Conservation (phyloP, 202 grass and related monocot genomes). For the Carex sylvatica region DNA sequence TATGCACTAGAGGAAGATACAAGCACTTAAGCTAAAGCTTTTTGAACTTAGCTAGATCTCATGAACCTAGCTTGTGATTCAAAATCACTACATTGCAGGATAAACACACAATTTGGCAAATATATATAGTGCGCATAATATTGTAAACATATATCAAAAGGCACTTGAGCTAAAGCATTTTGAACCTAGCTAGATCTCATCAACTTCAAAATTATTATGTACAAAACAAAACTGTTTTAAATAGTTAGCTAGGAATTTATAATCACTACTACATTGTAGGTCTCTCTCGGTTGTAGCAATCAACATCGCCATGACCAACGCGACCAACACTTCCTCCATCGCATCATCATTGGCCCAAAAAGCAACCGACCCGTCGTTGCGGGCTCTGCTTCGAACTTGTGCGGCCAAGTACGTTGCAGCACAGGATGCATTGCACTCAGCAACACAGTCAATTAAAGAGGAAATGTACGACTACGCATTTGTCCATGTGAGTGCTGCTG, state of each 20-base stretch:
- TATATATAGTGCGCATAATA: too few species aligned
- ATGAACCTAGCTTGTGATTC: too few species aligned
- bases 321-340: conserved; percentile 22
- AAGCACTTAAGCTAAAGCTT: neutral
- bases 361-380: conserved; percentile 27
- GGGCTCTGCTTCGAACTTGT: conserved; percentile 47
- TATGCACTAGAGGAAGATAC: neutral
- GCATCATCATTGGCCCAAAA: conserved; percentile 38
- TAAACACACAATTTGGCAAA: too few species aligned
- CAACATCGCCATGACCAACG: conserved; percentile 44
- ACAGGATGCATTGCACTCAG: conserved; percentile 41
- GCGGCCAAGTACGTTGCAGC: conserved; percentile 53
- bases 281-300: conserved; percentile 63
- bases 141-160: too few species aligned
- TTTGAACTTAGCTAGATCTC: neutral
- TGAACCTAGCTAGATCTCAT: conserved; percentile 4
- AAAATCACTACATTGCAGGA: too few species aligned
- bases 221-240: neutral
- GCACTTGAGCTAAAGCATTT: neutral
- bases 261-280: neutral
- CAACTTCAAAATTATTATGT: neutral
- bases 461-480: conserved; percentile 64
- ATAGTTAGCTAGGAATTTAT: neutral
- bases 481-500: conserved; percentile 74
- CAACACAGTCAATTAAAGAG: conserved; percentile 38